Evolutionary conservation across 2,329 filamentous ascomycete species (phyloP).

Genomic region (Diaporthe capsici): DNA sequence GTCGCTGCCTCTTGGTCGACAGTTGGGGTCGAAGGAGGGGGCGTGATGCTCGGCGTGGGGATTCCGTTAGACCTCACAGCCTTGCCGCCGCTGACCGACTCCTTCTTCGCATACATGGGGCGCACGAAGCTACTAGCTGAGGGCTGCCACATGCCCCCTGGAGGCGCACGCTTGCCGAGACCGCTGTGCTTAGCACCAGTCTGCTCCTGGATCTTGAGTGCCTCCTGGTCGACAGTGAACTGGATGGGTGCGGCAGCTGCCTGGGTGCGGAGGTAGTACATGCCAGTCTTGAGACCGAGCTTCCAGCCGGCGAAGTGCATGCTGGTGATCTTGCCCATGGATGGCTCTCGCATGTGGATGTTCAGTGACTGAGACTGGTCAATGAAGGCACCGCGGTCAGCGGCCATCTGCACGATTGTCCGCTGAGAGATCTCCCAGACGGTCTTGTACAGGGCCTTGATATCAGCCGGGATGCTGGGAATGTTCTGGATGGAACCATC

Average conservation of each 20-base stretch:
- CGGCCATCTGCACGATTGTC: constrained; percentile 96
- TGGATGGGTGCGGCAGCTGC: constrained; percentile 97
- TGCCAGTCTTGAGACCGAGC: constrained; percentile 98
- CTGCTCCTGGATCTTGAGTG: constrained; percentile 88
- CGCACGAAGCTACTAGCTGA: constrained; percentile 75
- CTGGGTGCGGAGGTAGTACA: constrained; percentile 99
- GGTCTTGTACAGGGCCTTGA: constrained; percentile 99
- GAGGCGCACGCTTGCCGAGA: constrained; percentile 78
- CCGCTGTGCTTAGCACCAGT: constrained; percentile 75
- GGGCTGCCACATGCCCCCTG: constrained; percentile 69
- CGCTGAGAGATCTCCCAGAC: constrained; percentile 99
- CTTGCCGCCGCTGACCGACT: constrained; percentile 52
- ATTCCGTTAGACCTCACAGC: constrained; percentile 69
- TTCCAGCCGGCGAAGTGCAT: constrained; percentile 99
- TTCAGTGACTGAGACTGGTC: constrained; percentile 99
- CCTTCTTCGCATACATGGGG: constrained; percentile 74
- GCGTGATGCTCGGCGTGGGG: constrained; percentile 77
- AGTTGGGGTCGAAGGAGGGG: constrained; percentile 62
- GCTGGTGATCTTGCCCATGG: constrained; percentile 99
- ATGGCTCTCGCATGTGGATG: constrained; percentile 99
- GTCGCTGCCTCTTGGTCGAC: constrained; percentile 59
- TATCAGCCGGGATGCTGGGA: constrained; percentile 93
- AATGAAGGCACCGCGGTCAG: constrained; percentile 97
- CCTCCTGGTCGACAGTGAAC: constrained; percentile 98
- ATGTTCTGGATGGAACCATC: constrained; percentile 97